Base-by-base conservation (phyloP, 2,329 filamentous ascomycete genomes). In the Neonectria neomacrospora region DNA sequence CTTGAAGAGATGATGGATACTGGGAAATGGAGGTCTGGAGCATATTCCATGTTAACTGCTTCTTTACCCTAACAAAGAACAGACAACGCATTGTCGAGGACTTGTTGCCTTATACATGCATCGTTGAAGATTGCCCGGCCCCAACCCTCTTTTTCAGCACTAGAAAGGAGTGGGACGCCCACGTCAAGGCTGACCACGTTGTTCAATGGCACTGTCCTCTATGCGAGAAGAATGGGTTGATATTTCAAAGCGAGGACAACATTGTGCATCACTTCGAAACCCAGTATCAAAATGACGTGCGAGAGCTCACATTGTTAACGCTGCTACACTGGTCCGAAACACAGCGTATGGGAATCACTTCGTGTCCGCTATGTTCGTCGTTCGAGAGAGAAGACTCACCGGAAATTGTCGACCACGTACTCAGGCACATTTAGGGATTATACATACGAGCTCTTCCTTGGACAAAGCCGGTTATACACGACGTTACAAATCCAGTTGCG, bases 41-140 rank as follows among this genome's bases (percentile, higher is more conserved):
- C 23, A 26, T 26, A 26, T 26, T 26, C 23, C 6, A 3, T 26
- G 6, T 26, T 26, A 6, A 26, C 23, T 6, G 6, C 6, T 26
- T 6, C 23, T 3, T 26, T 6, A 10, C 14, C 7, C 37, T 39
- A 39, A 16, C 12, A 14, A 39, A 14, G 37, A 8, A 6, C 22
- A 64, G 61, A 42, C 18, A 64, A 10, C 56, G 60, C 42, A 11
- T 64, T 9, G n/a, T 55, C 8, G 61, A 51, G 12, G 61, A 64
- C 20, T 22, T 64, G 4, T 55, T 30, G 12, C 61, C 61, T 32
- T 64, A 64, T 18, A 60, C 56, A 1, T 64, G 61, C 42, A 60
- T 64, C 32, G 50, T 50, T 2, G 55, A 64, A 18, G 14, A 54
- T 11, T 64, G 61, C 30, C 61, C 61, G 4, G 47, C 20, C 2